Conservation (phyloP, 345 rosid species). For the Cardamine resedifolia region DNA sequence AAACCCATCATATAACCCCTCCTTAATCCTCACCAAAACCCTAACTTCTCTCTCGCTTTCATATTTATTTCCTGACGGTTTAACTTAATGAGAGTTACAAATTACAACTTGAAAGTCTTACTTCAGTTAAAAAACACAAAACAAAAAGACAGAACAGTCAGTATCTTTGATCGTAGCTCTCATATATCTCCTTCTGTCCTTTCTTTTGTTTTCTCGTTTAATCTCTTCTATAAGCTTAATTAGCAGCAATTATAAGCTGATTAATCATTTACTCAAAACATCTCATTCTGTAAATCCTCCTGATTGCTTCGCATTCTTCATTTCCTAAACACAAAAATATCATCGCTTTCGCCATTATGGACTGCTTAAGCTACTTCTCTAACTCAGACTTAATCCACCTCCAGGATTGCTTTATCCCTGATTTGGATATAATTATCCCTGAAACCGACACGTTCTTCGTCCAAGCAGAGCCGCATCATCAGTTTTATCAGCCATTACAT, state of each 20-base stretch:
- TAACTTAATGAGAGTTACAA: background rate
- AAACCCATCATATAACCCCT: constrained; percentile 19
- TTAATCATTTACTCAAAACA: background rate
- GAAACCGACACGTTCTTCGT: constrained; percentile 10
- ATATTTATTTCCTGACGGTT: constrained; percentile 18
- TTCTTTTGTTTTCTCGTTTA: constrained; percentile 20
- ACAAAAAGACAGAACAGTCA: constrained; percentile 21
- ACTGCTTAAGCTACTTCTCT: constrained; percentile 31
- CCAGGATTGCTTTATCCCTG: constrained; percentile 31
- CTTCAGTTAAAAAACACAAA: background rate
- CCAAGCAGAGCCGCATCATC: constrained; percentile 14
- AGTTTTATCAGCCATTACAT: background rate
- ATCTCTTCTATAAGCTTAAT: background rate
- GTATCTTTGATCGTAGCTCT: constrained; percentile 18
- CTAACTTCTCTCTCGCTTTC: constrained; percentile 9
- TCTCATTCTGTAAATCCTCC: constrained; percentile 16
- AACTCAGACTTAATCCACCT: constrained; percentile 18
- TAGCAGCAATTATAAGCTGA: constrained; percentile 5
- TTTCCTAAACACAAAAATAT: background rate
- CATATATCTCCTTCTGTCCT: constrained; percentile 19
- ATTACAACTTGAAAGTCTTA: constrained; percentile 11
- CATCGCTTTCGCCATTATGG: background rate
- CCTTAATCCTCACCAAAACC: constrained; percentile 35
- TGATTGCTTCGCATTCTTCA: constrained; percentile 25
- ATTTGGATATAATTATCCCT: constrained; percentile 28